phyloP scores from a whole-genome alignment of 164 flowering plant species.

The Piper betle region DNA sequence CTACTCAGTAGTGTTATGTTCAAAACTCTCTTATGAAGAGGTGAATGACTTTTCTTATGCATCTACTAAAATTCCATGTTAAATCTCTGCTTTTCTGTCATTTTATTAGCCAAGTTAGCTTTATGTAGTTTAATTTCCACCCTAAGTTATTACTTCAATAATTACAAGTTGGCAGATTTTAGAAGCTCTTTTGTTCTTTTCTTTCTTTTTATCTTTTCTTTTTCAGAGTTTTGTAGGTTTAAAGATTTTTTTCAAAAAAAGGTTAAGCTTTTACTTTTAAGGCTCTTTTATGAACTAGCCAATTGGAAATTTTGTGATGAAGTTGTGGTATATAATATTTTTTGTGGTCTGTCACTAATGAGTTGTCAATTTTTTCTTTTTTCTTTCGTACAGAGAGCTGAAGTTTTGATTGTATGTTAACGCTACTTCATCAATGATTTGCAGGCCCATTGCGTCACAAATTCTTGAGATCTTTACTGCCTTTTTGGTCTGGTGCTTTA shows the following conservation, averaged over 20 bases:
- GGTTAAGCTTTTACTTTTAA: background rate
- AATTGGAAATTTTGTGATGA: no score
- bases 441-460: slow-evolving; percentile 83
- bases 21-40: no score
- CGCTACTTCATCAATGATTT: slow-evolving; percentile 2
- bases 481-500: slow-evolving; percentile 93
- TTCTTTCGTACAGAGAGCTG: background rate
- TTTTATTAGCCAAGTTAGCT: no score
- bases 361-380: background rate
- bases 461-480: slow-evolving; percentile 67
- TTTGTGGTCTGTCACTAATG: no score
- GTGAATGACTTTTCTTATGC: no score
- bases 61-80: no score
- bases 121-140: no score
- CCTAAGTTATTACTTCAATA: no score
- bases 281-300: background rate
- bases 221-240: no score
- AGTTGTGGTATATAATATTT: no score
- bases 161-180: background rate
- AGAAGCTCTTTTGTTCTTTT: background rate
- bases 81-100: no score
- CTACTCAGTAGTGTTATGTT: no score
- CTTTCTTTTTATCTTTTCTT: background rate
- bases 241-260: background rate
- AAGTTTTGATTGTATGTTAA: background rate